Evolutionary conservation across 495 filamentous ascomycete species (phyloP).

Genomic region (Xylaria grammica): DNA sequence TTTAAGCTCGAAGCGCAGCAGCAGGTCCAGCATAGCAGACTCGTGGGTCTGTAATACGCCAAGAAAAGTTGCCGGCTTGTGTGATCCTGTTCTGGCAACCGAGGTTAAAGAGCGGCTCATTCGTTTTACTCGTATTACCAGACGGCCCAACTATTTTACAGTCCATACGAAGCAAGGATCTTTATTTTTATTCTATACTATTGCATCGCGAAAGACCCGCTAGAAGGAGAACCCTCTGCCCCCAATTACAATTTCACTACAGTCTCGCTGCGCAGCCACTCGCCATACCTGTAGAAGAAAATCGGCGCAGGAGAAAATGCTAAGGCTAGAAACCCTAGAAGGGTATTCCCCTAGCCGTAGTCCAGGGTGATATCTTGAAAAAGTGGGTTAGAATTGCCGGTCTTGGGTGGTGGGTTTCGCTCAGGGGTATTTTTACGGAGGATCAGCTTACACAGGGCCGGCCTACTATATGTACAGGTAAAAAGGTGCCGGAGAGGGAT

Average conservation of each 20-base stretch:
- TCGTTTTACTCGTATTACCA: too few species aligned
- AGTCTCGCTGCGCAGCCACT: conserved; percentile 18
- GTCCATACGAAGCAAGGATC: too few species aligned
- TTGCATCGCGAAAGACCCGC: too few species aligned
- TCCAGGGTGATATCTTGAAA: conserved; percentile 39
- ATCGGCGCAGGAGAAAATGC: conserved; percentile 42
- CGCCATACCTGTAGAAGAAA: conserved; percentile 51
- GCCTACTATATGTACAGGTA: conserved; percentile 58
- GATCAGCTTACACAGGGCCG: conserved; percentile 37
- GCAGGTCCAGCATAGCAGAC: too few species aligned
- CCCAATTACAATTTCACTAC: not conserved
- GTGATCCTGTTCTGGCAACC: too few species aligned
- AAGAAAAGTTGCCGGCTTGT: too few species aligned
- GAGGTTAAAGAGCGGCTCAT: too few species aligned
- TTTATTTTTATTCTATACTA: too few species aligned
- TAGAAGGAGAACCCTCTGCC: too few species aligned
- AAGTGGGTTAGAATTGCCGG: not conserved
- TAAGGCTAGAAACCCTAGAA: conserved; percentile 46
- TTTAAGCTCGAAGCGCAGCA: too few species aligned
- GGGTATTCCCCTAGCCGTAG: conserved; percentile 54
- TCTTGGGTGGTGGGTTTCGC: not conserved
- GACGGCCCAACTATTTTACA: too few species aligned
- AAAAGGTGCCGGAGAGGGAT: conserved; percentile 58
- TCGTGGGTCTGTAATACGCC: too few species aligned
- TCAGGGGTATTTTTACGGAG: not conserved